Percentiles rank a stretch among this genome's conserved stretches.
These are phyloP conservation scores for Trichoderma semiorbis DNA, from an alignment of 2,329 filamentous ascomycete species.

Conservation along the genomic window DNA sequence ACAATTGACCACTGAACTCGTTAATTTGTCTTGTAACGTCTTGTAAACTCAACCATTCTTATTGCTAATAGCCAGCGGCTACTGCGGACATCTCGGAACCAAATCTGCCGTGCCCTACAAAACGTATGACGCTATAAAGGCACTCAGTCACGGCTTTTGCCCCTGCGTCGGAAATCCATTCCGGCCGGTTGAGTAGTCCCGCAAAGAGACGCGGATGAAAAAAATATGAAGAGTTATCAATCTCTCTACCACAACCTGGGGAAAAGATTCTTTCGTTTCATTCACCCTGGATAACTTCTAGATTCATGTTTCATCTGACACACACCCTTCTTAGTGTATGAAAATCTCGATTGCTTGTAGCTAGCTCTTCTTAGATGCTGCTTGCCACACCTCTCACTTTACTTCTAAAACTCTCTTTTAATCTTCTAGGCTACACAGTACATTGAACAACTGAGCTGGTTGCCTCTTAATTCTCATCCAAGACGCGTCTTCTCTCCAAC, in stretches of 20 bases:
- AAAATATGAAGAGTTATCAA: not conserved
- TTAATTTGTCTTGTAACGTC: not conserved
- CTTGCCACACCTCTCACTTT: not conserved
- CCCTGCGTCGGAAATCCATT: not conserved
- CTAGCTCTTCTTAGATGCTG: not conserved
- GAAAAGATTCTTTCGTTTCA: not conserved
- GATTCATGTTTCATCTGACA: not conserved
- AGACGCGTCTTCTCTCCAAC: not conserved
- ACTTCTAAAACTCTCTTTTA: not conserved
- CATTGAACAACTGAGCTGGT: not conserved
- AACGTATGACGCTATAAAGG: not conserved
- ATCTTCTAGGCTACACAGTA: not conserved
- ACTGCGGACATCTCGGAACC: not conserved
- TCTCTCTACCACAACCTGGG: not conserved
- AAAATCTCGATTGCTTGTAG: not conserved
- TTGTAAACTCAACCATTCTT: not conserved
- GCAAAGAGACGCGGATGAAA: not conserved
- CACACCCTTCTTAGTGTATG: not conserved
- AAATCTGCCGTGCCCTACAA: not conserved
- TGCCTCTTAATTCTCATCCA: not conserved
- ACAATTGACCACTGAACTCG: not conserved
- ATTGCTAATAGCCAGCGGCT: not conserved
- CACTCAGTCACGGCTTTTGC: not conserved
- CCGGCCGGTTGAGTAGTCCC: not conserved
- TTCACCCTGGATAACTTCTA: not conserved